These are phyloP conservation scores for Claviceps capensis DNA, from an alignment of 2,329 filamentous ascomycete species.

Conservation along the genomic window DNA sequence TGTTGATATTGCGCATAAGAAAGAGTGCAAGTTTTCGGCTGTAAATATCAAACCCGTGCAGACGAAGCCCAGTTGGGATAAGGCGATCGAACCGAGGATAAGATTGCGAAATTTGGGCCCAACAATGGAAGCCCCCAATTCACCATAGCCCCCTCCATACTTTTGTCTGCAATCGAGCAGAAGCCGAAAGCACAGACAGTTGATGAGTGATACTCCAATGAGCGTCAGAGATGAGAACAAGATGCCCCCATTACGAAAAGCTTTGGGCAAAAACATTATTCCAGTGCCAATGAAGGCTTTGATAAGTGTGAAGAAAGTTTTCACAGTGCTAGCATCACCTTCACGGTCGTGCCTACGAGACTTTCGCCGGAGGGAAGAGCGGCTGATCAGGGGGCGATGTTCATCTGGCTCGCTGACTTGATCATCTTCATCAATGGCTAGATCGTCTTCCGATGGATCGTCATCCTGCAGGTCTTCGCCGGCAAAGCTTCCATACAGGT, in stretches of 20 bases:
- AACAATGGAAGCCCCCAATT: conserved; percentile 53
- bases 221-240: conserved; percentile 60
- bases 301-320: conserved; percentile 65
- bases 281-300: conserved; percentile 71
- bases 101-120: conserved; percentile 49
- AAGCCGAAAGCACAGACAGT: conserved; percentile 58
- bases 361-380: conserved; percentile 32
- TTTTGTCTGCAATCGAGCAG: conserved; percentile 51
- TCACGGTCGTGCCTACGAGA: conserved; percentile 29
- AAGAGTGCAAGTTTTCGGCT: conserved; percentile 58
- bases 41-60: conserved; percentile 67
- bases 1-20: conserved; percentile 47
- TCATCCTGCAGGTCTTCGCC: conserved; percentile 51
- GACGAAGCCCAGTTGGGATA: conserved; percentile 67
- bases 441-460: conserved; percentile 41
- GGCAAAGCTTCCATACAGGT: conserved; percentile 64
- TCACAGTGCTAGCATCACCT: conserved; percentile 53
- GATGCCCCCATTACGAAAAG: conserved; percentile 65
- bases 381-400: conserved; percentile 37
- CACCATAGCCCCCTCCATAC: conserved; percentile 60
- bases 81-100: conserved; percentile 55
- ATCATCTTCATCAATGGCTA: conserved; percentile 30
- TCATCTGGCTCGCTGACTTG: conserved; percentile 31
- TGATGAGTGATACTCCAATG: conserved; percentile 49
- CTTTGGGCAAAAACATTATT: conserved; percentile 71